Base-by-base conservation (phyloP, 2,329 filamentous ascomycete genomes). In the Trematosphaeria pertusa region DNA sequence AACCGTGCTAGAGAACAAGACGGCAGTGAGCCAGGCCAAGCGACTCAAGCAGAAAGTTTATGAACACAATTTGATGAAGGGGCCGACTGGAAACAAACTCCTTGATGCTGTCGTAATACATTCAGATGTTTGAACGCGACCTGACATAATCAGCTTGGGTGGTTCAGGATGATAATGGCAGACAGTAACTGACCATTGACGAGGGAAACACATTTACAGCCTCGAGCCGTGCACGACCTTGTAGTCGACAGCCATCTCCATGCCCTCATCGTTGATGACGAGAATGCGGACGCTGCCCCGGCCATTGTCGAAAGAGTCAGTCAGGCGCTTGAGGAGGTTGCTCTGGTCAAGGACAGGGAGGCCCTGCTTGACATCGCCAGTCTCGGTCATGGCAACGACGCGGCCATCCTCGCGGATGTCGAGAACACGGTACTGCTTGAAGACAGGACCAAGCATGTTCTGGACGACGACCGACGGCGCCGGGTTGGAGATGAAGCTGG, bases 381-480 rank as follows among this genome's bases (percentile, higher is more conserved):
- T 90, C 88, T 99, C 94, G 73, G 94, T 99, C 92, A 99, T 97
- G 82, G 92, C 92, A 61, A 95, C 91, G 71, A 99, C 76, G 64
- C 79, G 77, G 70, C 83, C 81, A 67, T 87, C 92, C 61, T 96
- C 89, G 76, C 91, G 87, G 76, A 99, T 88, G 82, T 99, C 94
- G 55, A 99, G 88, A 73, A 99, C 93, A 72, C 94, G 92, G 88
- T 99, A 99, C 85, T 97, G 94, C 91, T 97, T 97, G 91, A 97
- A 97, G 81, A 97, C 87, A 58, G 94, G 94, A 67, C 93, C 94
- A 62, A 96, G 89, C 91, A 99, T 97, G 81, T 93, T 97, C 88
- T 99, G 94, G 70, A 99, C 93, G 58, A 97, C 86, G 52, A 99
- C 94, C 65, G 90, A 96, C 65, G 93, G 93, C 61, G 89, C 90